Conservation (phyloP, 2,329 filamentous ascomycete genomes). For the Nigrospora sphaerica region DNA sequence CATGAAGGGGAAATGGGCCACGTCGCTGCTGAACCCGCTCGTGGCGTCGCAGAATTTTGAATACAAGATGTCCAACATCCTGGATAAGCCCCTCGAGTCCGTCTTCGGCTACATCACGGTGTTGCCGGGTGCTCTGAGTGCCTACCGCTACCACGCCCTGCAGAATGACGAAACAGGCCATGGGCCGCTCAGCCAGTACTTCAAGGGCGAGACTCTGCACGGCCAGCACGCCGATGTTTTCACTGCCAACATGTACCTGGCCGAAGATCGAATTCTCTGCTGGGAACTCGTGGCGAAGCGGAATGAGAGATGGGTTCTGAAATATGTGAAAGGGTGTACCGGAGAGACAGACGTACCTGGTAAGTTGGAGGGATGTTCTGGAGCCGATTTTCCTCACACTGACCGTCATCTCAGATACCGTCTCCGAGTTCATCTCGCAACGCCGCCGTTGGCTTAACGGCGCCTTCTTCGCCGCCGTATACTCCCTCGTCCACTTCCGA, state of each 20-base stretch:
- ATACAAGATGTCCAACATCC: conserved; percentile 99
- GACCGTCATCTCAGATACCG: conserved; percentile 56
- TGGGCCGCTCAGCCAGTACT: conserved; percentile 93
- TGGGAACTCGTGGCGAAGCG: conserved; percentile 96
- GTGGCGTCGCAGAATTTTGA: conserved; percentile 98
- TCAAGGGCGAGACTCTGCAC: conserved; percentile 93
- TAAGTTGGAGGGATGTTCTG: conserved; percentile 35
- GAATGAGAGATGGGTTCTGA: conserved; percentile 91
- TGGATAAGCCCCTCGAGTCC: conserved; percentile 95
- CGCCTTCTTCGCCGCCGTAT: conserved; percentile 96
- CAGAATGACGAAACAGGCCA: conserved; percentile 95
- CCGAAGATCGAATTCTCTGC: conserved; percentile 93
- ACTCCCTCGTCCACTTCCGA: conserved; percentile 89
- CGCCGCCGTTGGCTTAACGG: conserved; percentile 96
- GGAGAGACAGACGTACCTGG: conserved; percentile 97
- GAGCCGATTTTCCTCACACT: conserved; percentile 7
- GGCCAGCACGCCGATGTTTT: conserved; percentile 85
- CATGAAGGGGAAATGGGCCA: conserved; percentile 80
- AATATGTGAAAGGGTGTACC: conserved; percentile 93
- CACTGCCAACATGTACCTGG: conserved; percentile 98
- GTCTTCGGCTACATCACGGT: conserved; percentile 98
- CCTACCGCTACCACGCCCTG: conserved; percentile 87
- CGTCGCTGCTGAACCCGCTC: conserved; percentile 84
- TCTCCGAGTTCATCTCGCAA: conserved; percentile 96
- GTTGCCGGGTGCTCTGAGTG: conserved; percentile 94